These are phyloP conservation scores for Wickerhamiella bombiphila DNA, from an alignment of 805 yeast species.

Conservation along the genomic window DNA sequence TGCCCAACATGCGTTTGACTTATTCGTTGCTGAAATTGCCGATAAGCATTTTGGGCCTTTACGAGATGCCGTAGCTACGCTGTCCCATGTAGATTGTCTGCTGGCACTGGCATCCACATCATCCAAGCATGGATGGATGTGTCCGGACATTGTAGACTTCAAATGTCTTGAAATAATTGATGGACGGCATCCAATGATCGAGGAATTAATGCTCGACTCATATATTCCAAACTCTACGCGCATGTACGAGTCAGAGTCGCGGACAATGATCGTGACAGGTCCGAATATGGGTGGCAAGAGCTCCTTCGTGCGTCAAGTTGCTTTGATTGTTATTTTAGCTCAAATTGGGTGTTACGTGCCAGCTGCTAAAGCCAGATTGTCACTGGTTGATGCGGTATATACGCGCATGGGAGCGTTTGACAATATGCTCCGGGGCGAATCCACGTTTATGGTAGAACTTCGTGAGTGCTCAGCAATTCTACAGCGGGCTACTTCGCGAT, in stretches of 20 bases:
- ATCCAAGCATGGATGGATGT: slow-evolving; percentile 30
- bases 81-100: slow-evolving; percentile 52
- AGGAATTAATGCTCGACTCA: slow-evolving; percentile 27
- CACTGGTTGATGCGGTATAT: slow-evolving; percentile 47
- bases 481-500: slow-evolving; percentile 33
- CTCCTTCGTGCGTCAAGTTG: slow-evolving; percentile 59
- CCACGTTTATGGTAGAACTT: slow-evolving; percentile 74
- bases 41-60: slow-evolving; percentile 25
- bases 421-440: slow-evolving; percentile 55
- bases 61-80: slow-evolving; percentile 30
- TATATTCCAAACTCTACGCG: slow-evolving; percentile 56
- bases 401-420: slow-evolving; percentile 71
- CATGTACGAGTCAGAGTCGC: slow-evolving; percentile 32
- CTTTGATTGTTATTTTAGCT: slow-evolving; percentile 53
- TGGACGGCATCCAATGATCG: slow-evolving; percentile 58
- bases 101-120: slow-evolving; percentile 52
- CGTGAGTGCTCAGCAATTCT: slow-evolving; percentile 49
- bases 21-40: slow-evolving; percentile 28
- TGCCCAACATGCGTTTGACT: slow-evolving; percentile 34
- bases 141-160: slow-evolving; percentile 35
- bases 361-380: slow-evolving; percentile 42
- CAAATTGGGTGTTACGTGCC: slow-evolving; percentile 71
- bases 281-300: slow-evolving; percentile 87
- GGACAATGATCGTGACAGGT: slow-evolving; percentile 60
- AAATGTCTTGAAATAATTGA: slow-evolving; percentile 37